phyloP scores from a whole-genome alignment of 179 eudicot species.

The Corrigiola litoralis region DNA sequence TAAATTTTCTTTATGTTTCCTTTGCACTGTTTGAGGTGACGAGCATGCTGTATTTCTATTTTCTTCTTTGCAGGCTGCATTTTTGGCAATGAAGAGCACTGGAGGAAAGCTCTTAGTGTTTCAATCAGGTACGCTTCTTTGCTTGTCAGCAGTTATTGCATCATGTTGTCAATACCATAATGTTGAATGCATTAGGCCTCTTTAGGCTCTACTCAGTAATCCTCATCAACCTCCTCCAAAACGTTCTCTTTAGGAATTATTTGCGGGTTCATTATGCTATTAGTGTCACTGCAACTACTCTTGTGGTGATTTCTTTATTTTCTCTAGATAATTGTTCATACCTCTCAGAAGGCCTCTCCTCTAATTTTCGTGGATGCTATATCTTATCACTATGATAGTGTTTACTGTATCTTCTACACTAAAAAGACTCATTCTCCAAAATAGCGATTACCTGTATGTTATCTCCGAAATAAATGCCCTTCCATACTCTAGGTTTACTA shows the following conservation, averaged over 20 bases:
- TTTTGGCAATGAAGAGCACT: conserved; percentile 82
- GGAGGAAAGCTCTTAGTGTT: conserved; percentile 94
- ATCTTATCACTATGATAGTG: too few relatives aligned
- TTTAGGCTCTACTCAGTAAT: not conserved
- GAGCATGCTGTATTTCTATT: not conserved
- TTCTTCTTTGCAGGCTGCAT: conserved; percentile 61
- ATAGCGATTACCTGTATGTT: too few relatives aligned
- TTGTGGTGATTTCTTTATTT: not conserved
- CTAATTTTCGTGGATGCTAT: too few relatives aligned
- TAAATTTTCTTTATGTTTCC: not conserved
- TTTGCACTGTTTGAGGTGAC: not conserved
- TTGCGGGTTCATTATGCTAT: not conserved
- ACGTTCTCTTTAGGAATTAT: not conserved
- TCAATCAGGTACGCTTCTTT: conserved; percentile 67
- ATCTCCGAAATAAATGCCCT: too few relatives aligned
- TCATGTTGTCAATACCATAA: too few relatives aligned
- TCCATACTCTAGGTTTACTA: too few relatives aligned
- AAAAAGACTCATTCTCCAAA: too few relatives aligned
- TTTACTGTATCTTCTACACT: too few relatives aligned
- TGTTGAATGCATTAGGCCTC: too few relatives aligned
- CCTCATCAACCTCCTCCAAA: not conserved
- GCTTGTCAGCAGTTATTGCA: not conserved
- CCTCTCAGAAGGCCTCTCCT: too few relatives aligned
- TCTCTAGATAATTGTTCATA: not conserved
- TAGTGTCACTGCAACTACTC: not conserved